These are phyloP conservation scores for Dothideomycetes sp. DNA, from an alignment of 2,329 filamentous ascomycete genomes.

Conservation along the genomic window DNA sequence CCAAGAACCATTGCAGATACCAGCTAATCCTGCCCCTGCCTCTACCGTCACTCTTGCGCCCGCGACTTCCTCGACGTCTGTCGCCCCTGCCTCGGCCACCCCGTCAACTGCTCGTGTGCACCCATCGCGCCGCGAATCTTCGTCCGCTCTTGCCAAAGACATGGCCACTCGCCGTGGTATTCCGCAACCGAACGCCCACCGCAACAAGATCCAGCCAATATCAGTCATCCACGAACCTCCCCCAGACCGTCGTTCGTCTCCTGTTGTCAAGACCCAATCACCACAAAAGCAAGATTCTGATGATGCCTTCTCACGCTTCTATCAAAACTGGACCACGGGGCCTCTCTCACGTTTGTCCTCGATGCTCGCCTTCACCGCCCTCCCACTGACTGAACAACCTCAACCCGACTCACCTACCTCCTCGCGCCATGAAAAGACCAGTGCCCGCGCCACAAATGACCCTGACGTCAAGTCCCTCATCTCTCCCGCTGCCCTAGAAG, in stretches of 20 bases:
- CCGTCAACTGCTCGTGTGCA: not conserved
- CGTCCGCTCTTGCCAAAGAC: constrained; percentile 29
- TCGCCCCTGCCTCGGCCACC: not conserved
- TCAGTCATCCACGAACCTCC: too few relatives aligned
- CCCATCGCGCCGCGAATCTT: constrained; percentile 23
- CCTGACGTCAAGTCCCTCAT: constrained; percentile 78
- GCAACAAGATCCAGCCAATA: too few relatives aligned
- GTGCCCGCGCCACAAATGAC: constrained; percentile 24
- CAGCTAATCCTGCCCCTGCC: constrained; percentile 3
- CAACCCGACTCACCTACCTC: constrained; percentile 19
- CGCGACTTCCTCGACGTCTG: not conserved
- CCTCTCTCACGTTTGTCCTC: constrained; percentile 84
- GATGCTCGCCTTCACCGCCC: constrained; percentile 82
- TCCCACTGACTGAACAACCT: constrained; percentile 52
- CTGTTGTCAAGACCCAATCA: constrained; percentile 14
- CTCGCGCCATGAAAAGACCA: constrained; percentile 21
- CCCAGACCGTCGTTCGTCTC: constrained; percentile 25
- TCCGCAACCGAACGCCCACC: constrained; percentile 21
- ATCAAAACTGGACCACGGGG: constrained; percentile 72
- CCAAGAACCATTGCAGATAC: constrained; percentile 18
- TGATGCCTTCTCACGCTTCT: constrained; percentile 83
- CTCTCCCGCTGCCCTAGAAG: constrained; percentile 73
- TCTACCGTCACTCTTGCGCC: not conserved
- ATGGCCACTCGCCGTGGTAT: constrained; percentile 31
- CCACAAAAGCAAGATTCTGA: constrained; percentile 17